Percentiles rank a stretch among this genome's conserved stretches.
Conservation (phyloP, 345 rosid species). For the Citrus cavaleriei region DNA sequence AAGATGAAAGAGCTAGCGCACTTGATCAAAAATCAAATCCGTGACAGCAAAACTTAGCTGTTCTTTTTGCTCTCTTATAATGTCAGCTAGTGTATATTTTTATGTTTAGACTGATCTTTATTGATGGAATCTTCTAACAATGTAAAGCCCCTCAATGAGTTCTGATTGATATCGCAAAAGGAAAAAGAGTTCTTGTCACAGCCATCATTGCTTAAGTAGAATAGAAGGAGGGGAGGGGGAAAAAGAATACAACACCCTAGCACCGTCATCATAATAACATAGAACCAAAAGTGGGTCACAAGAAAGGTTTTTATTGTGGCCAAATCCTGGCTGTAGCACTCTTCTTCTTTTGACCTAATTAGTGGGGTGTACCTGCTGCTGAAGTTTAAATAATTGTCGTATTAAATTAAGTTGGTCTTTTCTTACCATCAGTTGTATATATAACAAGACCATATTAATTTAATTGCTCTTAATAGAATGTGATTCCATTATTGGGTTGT, state of each 20-base stretch:
- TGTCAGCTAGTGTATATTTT: conserved; percentile 25
- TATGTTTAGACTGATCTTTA: conserved; percentile 24
- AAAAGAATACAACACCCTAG: conserved; percentile 13
- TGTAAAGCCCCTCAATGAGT: conserved; percentile 17
- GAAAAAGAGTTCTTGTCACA: conserved; percentile 26
- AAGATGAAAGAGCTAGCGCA: conserved; percentile 21
- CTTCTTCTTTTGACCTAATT: conserved; percentile 21
- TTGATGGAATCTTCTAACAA: conserved; percentile 44
- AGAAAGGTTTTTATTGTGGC: conserved; percentile 29
- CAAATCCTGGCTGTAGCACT: conserved; percentile 15
- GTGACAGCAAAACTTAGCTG: conserved; percentile 39
- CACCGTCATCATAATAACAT: conserved; percentile 38
- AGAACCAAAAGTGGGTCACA: conserved; percentile 32
- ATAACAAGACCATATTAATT: not conserved
- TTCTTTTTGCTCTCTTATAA: conserved; percentile 14
- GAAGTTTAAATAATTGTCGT: not conserved
- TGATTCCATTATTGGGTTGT: not conserved
- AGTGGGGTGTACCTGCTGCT: not conserved
- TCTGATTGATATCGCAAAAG: conserved; percentile 35
- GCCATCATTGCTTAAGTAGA: conserved; percentile 34
- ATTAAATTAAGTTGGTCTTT: not conserved
- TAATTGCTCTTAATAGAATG: not conserved
- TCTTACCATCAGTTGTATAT: not conserved
- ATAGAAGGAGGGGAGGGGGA: conserved; percentile 7
- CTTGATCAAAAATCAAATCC: not conserved